Base-by-base conservation (phyloP, 129 eudicot species). In the Logfia minima region DNA sequence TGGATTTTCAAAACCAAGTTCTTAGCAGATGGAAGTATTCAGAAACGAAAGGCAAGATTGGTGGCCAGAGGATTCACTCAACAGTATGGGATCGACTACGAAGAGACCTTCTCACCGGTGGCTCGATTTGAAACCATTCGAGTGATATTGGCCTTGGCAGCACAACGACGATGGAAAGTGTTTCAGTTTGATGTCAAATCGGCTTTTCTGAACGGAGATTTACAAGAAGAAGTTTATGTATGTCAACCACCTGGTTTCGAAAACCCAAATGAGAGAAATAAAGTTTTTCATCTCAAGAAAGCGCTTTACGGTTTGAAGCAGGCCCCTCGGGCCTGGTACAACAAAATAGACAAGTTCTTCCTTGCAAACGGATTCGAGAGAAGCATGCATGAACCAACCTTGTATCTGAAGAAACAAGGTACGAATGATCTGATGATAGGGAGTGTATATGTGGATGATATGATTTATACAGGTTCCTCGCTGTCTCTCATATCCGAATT, bases 401-500 rank as follows among this genome's bases (percentile, higher is more conserved):
- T 67, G 4, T 77, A 77, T 18, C 2, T 77, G 0, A 77, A 22
- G 37, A 66, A 7, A 4, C 18, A 22, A 66, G 68, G 68, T 65
- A 64, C 31, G 0, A 10, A 14, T 22, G 32, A 70, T 22, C 70
- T 16, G 0, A 24, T 24, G 26, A 24, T 24, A 24, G 1, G 0
- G 26, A 24, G 26, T 24, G 0, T 24, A 1, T 82, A 76, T 63
- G 78, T 82, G 0, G 43, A 37, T 71, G 70, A 82, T 35, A 71
- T 71, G 59, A 82, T 77, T 4, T 82, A 76, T 55, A 51, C 69
- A 23, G 75, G 85, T 5, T 82, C 78, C 2, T 68, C 73, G 2
- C 0, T 16, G 1, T 10, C 21, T 2, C 73, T 68, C 1, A 21
- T 24, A n/a, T 10, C 8, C 21, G 8, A 11, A 16, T 41, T 68